Base-by-base conservation (phyloP, 148 eudicot species). In the Beta vulgaris region DNA sequence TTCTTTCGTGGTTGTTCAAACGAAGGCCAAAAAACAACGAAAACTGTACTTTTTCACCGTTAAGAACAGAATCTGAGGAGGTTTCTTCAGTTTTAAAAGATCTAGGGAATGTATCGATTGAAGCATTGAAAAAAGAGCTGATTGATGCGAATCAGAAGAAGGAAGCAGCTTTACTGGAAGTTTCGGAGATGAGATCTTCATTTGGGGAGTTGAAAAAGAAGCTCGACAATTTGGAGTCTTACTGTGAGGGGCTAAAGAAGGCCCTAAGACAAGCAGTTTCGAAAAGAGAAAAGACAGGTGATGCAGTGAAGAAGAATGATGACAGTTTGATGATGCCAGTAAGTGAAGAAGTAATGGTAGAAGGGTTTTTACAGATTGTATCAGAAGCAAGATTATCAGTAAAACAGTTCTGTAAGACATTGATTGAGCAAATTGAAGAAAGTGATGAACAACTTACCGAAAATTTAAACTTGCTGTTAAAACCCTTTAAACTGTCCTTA, bases 351-450 rank as follows among this genome's bases (percentile, higher is more conserved):
- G 96, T 82, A 12, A 92, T 90, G 96, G 79, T 86, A 15, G 99
- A 95, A 83, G 99, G 99, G 13, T 92, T 95, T 80, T 57, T 95
- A 87, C 99, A 95, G 73, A 83, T 92, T 36, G 96, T 92, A 57
- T 87, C 94, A 11, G 99, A 95, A 75, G 86, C 99, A 62, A 87
- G 99, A 76, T 55, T 85, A 67, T 89, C 97, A 1, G 92, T 92
- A 4, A 95, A 85, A 77, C 93, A 95, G 13, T 90, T 95, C 82
- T 92, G 97, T 83, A 95, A 87, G 72, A 85, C 83, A 18, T 85
- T 95, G 34, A 70, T 84, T 1, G 75, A 72, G n/a, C 92, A 90
- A 65, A 80, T 92, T 19, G 96, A 88, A n/a, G 91, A 95, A 69
- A 78, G 81, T 1, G 93, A 92, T 73, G 83, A 74, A 39, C 74